A percentile compares a stretch with the other conserved stretches of the same genome.
phyloP scores from a whole-genome alignment of 2,329 filamentous ascomycete species.

The Pseudogymnoascus sp. region DNA sequence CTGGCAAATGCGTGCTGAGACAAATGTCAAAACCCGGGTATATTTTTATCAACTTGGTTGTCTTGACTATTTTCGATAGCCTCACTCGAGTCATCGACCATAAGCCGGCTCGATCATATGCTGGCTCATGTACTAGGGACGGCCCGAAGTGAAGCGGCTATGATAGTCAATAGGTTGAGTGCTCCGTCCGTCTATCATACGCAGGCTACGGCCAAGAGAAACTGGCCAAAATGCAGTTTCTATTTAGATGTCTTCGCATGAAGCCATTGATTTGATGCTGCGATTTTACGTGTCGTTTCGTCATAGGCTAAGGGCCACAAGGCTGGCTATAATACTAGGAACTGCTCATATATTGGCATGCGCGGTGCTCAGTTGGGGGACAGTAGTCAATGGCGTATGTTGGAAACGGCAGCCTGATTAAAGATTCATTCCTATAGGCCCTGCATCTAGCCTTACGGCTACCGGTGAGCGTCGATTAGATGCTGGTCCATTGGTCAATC shows the following conservation, averaged over 20 bases:
- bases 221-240: no score
- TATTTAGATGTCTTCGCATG: no score
- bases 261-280: background rate
- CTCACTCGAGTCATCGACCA: background rate
- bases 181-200: background rate
- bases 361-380: background rate
- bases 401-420: background rate
- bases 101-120: background rate
- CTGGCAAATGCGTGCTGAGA: background rate
- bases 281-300: background rate
- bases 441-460: background rate
- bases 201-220: background rate
- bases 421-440: background rate
- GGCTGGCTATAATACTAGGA: background rate
- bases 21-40: background rate
- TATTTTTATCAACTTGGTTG: background rate
- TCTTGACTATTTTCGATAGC: background rate
- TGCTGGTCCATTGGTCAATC: background rate
- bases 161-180: background rate
- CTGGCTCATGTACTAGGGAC: background rate
- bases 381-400: background rate
- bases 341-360: background rate
- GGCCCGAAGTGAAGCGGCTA: background rate
- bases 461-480: background rate
- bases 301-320: background rate